Evolutionary conservation across 345 rosid genomes (phyloP).

Genomic region (Hibiscus tridactylites): DNA sequence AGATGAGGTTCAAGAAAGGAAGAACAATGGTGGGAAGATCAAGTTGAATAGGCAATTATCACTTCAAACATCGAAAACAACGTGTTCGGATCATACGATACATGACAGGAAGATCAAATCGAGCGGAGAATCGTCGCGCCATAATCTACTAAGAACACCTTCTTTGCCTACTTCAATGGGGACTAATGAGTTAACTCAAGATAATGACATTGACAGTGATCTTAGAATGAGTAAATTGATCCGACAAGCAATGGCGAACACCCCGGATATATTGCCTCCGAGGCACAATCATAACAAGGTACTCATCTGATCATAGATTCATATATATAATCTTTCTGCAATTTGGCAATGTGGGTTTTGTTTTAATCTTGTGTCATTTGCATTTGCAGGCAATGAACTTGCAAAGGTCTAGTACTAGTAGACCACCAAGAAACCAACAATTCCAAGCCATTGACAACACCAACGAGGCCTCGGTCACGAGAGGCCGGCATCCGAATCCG

Average conservation of each 20-base stretch:
- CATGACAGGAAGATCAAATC: constrained; percentile 10
- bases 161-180: constrained; percentile 35
- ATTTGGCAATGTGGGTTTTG: neutral
- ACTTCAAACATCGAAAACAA: constrained; percentile 20
- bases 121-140: neutral
- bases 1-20: constrained; percentile 17
- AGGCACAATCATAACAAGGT: constrained; percentile 33
- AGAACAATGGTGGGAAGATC: constrained; percentile 11
- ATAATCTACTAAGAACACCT: constrained; percentile 34
- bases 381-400: constrained; percentile 21
- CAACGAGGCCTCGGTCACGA: constrained; percentile 14
- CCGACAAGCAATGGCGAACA: constrained; percentile 38
- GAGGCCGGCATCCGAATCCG: constrained; percentile 8
- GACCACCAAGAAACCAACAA: constrained; percentile 35
- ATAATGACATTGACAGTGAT: constrained; percentile 36
- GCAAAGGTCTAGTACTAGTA: constrained; percentile 21
- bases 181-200: constrained; percentile 25
- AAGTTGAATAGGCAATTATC: constrained; percentile 37
- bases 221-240: constrained; percentile 54
- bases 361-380: neutral
- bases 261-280: constrained; percentile 16
- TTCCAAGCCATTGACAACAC: constrained; percentile 5
- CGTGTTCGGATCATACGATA: constrained; percentile 1
- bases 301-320: neutral
- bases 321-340: neutral